A percentile compares a stretch with the other conserved stretches of the same genome.
Evolutionary conservation across 352 stramenopile species (phyloP).

Genomic region (Globisporangium carolinianum): DNA sequence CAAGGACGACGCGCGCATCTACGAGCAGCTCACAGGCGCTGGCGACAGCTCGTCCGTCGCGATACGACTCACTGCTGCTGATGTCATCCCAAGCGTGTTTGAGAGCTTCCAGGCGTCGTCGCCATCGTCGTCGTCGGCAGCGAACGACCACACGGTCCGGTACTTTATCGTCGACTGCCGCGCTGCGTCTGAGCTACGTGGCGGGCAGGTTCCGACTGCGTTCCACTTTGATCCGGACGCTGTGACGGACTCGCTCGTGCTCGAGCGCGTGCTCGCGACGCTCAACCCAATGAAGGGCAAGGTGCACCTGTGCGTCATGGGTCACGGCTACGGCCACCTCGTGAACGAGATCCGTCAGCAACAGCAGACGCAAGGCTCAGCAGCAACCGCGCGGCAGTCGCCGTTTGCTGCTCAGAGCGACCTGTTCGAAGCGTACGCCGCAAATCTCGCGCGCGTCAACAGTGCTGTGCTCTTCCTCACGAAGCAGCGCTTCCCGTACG

Average conservation of each 20-base stretch:
- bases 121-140: background rate
- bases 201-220: constrained; percentile 64
- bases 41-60: constrained; percentile 40
- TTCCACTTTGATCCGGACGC: constrained; percentile 72
- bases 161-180: constrained; percentile 82
- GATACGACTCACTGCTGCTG: constrained; percentile 43
- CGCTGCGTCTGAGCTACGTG: constrained; percentile 24
- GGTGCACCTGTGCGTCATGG: constrained; percentile 78
- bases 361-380: constrained; percentile 2
- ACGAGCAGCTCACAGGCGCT: constrained; percentile 51
- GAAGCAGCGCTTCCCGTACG: constrained; percentile 63
- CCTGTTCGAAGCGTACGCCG: constrained; percentile 59
- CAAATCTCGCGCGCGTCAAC: constrained; percentile 62
- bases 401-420: constrained; percentile 46
- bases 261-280: constrained; percentile 65
- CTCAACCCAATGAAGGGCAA: constrained; percentile 53
- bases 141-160: constrained; percentile 29
- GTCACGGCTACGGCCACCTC: constrained; percentile 65
- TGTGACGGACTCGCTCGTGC: constrained; percentile 34
- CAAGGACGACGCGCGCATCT: constrained; percentile 33
- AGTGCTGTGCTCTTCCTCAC: constrained; percentile 63
- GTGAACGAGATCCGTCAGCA: constrained; percentile 45
- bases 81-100: constrained; percentile 71
- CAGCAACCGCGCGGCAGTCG: constrained; percentile 17
- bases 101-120: constrained; percentile 46